A percentile compares a stretch with the other conserved stretches of the same genome.
Evolutionary conservation across 768 basidiomycete species (phyloP).

Genomic region (Mycena olivaceomarginata): DNA sequence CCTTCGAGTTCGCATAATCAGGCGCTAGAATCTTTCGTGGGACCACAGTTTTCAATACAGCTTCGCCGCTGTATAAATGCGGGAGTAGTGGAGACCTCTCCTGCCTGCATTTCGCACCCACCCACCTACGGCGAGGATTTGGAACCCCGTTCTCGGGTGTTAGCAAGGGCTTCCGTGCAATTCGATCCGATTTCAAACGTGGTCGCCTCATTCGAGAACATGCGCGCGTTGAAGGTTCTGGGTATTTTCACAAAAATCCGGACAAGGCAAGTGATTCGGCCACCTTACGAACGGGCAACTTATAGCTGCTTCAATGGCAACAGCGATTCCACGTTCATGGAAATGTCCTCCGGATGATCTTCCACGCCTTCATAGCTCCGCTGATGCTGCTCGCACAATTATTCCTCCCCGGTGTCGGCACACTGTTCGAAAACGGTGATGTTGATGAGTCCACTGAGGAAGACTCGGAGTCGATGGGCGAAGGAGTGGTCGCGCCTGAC

Average conservation of each 20-base stretch:
- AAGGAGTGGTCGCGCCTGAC: neutral
- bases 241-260: slow-evolving; percentile 14
- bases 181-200: slow-evolving; percentile 12
- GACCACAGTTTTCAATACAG: no score
- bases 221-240: neutral
- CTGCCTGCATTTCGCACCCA: no score
- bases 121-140: no score
- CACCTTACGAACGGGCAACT: neutral
- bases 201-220: slow-evolving; percentile 12
- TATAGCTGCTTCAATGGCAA: neutral
- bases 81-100: no score
- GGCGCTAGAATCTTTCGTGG: no score
- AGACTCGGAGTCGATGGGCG: neutral
- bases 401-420: neutral
- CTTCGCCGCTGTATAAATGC: no score
- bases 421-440: neutral
- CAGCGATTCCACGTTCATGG: slow-evolving; percentile 16
- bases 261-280: neutral
- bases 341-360: neutral
- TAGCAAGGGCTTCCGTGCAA: neutral
- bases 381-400: neutral
- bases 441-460: neutral
- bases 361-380: neutral
- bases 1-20: no score
- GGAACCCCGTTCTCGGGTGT: no score